These are phyloP conservation scores for Dioscorea cayenensis DNA, from an alignment of 116 monocot species.

Conservation along the genomic window DNA sequence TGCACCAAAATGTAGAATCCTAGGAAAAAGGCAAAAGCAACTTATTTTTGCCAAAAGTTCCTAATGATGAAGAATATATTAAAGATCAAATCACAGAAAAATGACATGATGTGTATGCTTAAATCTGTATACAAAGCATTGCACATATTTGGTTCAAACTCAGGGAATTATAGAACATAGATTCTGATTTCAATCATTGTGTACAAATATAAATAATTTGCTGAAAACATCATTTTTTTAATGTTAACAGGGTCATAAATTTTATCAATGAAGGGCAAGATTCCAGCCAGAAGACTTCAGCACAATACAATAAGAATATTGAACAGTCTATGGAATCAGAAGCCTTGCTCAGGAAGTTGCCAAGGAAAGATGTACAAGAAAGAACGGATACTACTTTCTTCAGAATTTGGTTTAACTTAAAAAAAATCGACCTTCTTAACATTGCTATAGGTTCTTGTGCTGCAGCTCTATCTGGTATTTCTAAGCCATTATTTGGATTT, in stretches of 20 bases:
- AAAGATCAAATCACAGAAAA: too few species aligned
- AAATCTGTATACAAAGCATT: too few species aligned
- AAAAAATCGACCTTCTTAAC: constrained; percentile 23
- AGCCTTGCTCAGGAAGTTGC: background rate
- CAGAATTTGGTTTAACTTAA: constrained; percentile 38
- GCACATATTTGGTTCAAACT: too few species aligned
- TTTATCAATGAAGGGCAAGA: constrained; percentile 8
- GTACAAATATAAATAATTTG: background rate
- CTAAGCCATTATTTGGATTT: constrained; percentile 41
- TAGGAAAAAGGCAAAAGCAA: too few species aligned
- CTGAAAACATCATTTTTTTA: background rate
- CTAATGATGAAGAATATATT: too few species aligned
- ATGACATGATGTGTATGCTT: too few species aligned
- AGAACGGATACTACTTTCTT: constrained; percentile 17
- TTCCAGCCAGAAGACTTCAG: background rate
- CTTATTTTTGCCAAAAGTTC: too few species aligned
- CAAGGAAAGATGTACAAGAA: constrained; percentile 6
- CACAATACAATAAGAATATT: constrained; percentile 3
- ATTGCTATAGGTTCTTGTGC: constrained; percentile 23
- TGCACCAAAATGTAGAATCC: too few species aligned
- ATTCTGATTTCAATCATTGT: background rate
- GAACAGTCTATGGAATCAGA: constrained; percentile 10
- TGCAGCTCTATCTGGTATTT: constrained; percentile 43
- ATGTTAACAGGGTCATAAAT: constrained; percentile 10
- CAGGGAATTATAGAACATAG: background rate